These are phyloP conservation scores for Cladosporium sp. DNA, from an alignment of 2,329 filamentous ascomycete genomes.

Conservation along the genomic window DNA sequence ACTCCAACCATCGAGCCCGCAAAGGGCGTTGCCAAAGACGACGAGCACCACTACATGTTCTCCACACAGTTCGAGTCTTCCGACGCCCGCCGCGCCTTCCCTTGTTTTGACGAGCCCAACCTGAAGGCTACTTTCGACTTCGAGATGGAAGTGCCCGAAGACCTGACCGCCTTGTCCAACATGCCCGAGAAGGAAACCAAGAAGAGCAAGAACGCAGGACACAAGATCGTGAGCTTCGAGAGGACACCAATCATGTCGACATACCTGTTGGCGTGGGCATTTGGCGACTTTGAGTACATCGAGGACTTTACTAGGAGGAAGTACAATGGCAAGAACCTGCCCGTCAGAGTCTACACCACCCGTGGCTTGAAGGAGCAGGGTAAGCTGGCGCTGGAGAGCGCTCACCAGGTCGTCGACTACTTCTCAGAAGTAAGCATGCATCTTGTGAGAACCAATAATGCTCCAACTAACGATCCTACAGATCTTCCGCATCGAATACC, in stretches of 20 bases:
- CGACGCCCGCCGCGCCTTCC: conserved; percentile 91
- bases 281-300: conserved; percentile 96
- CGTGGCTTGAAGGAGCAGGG: conserved; percentile 92
- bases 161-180: conserved; percentile 87
- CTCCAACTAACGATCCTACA: conserved; percentile 26
- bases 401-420: conserved; percentile 90
- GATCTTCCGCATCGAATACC: conserved; percentile 90
- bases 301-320: conserved; percentile 86
- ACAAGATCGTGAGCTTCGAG: conserved; percentile 73
- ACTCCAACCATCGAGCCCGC: conserved; percentile 73
- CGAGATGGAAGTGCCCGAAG: conserved; percentile 83
- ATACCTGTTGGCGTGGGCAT: conserved; percentile 86
- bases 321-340: conserved; percentile 88
- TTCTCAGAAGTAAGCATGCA: conserved; percentile 68
- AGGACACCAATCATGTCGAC: conserved; percentile 86
- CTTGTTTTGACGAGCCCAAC: conserved; percentile 97
- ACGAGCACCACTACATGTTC: conserved; percentile 67
- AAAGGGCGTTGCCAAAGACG: conserved; percentile 73
- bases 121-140: conserved; percentile 96
- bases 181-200: conserved; percentile 81
- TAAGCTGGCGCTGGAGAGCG: conserved; percentile 83
- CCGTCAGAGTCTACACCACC: conserved; percentile 94
- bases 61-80: conserved; percentile 98
- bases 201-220: conserved; percentile 65
- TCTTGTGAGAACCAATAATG: background rate